phyloP scores from a whole-genome alignment of 805 yeast genomes.

The Pichia heedii region DNA sequence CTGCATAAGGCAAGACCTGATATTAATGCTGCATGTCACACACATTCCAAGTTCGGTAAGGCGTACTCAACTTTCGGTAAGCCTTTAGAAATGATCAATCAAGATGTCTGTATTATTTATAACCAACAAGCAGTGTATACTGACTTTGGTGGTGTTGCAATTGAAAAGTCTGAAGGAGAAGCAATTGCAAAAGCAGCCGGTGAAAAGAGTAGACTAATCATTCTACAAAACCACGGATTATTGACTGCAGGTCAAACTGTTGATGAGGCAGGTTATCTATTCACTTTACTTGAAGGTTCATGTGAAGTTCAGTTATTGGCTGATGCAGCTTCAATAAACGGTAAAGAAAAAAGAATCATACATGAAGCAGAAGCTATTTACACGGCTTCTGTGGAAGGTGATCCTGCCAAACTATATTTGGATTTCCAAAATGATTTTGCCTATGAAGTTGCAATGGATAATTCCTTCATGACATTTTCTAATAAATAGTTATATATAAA shows the following conservation, averaged over 20 bases:
- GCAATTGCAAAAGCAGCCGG: constrained; percentile 55
- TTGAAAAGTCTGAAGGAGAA: constrained; percentile 54
- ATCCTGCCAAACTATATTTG: constrained; percentile 57
- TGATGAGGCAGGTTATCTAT: constrained; percentile 51
- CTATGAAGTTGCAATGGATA: constrained; percentile 25
- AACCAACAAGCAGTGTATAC: constrained; percentile 54
- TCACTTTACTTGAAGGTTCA: constrained; percentile 50
- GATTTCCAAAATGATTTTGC: constrained; percentile 68
- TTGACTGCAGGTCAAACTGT: constrained; percentile 61
- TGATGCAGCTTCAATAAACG: constrained; percentile 39
- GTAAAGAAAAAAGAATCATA: constrained; percentile 33
- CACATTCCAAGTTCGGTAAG: constrained; percentile 57
- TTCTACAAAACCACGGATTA: constrained; percentile 65
- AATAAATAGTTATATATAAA: not conserved
- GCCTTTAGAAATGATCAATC: constrained; percentile 69
- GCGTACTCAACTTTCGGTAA: constrained; percentile 56
- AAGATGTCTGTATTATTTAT: constrained; percentile 64
- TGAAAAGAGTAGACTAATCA: constrained; percentile 41
- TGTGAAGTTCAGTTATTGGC: constrained; percentile 60
- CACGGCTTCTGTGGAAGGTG: constrained; percentile 50
- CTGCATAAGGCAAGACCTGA: constrained; percentile 61
- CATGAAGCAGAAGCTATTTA: constrained; percentile 58
- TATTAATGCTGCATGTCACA: constrained; percentile 62
- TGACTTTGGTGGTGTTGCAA: constrained; percentile 72
- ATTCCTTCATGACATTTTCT: not conserved